Percentiles rank a stretch among this genome's conserved stretches.
Conservation (phyloP, 2,329 filamentous ascomycete genomes). For the Colletotrichum tropicicola region DNA sequence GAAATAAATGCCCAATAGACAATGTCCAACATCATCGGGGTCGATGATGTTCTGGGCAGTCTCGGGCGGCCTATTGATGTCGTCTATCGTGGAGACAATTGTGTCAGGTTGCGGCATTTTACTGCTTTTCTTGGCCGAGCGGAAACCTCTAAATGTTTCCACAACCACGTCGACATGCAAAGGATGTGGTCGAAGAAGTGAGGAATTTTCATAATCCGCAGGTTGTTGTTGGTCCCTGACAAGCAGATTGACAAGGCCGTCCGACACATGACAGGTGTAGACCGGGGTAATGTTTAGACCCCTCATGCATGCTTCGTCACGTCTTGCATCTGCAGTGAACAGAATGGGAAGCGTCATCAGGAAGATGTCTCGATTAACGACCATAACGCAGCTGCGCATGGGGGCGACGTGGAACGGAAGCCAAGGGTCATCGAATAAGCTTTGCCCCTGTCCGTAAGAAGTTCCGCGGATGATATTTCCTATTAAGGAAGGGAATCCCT, state of each 20-base stretch:
- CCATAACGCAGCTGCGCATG: neutral
- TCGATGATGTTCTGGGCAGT: neutral
- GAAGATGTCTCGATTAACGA: too few relatives aligned
- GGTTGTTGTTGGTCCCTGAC: neutral
- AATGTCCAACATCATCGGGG: neutral
- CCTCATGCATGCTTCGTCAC: neutral
- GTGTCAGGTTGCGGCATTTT: neutral
- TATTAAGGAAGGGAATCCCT: neutral
- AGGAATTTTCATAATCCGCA: neutral
- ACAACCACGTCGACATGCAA: constrained; percentile 29
- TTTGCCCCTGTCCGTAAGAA: neutral
- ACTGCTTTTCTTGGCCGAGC: constrained; percentile 19
- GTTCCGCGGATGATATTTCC: neutral
- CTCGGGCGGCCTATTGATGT: neutral
- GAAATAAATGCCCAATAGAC: neutral
- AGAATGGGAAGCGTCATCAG: too few relatives aligned
- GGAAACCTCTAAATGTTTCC: neutral
- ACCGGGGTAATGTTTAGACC: neutral
- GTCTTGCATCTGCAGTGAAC: neutral
- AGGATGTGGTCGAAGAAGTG: neutral
- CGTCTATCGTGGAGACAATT: neutral
- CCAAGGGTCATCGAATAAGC: neutral
- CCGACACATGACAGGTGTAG: constrained; percentile 4
- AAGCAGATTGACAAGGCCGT: neutral
- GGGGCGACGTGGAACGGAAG: neutral